Percentiles rank a stretch among this genome's conserved stretches.
phyloP scores from a whole-genome alignment of 2,329 filamentous ascomycete species.

The Kalaharituber pfeilii region DNA sequence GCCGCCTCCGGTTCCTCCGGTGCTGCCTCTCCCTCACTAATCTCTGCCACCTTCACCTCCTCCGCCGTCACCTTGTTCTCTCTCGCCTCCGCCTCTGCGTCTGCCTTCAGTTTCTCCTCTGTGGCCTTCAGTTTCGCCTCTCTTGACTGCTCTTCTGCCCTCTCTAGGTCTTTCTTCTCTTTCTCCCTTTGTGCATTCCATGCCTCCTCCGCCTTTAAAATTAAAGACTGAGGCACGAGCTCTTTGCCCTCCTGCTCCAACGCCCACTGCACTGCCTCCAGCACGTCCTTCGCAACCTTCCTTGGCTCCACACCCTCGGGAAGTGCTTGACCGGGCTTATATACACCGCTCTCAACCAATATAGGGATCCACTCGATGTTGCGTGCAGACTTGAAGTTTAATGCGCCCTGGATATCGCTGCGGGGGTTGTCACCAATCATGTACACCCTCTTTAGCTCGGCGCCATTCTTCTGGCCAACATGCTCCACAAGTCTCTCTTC shows the following conservation, averaged over 20 bases:
- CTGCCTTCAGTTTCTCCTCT: no score
- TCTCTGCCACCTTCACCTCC: no score
- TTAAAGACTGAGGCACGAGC: no score
- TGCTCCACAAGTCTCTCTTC: conserved; percentile 46
- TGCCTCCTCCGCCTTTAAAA: no score
- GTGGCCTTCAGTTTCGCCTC: no score
- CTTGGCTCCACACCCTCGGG: conserved; percentile 45
- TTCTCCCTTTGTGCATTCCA: no score
- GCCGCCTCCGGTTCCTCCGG: no score
- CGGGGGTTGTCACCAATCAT: conserved; percentile 89
- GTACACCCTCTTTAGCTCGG: conserved; percentile 52
- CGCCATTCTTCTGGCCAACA: conserved; percentile 18
- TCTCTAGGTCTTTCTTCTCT: no score
- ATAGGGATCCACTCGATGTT: conserved; percentile 63
- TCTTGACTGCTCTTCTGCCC: no score
- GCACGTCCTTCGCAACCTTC: conserved; percentile 55
- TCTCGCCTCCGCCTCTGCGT: no score
- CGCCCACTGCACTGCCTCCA: conserved; percentile 60
- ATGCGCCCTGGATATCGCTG: conserved; percentile 78
- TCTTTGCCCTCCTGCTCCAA: conserved; percentile 43
- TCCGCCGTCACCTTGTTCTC: no score
- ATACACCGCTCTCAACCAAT: conserved; percentile 67
- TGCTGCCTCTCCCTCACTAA: no score
- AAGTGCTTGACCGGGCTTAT: conserved; percentile 27
- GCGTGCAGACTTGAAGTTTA: conserved; percentile 48